A percentile compares a stretch with the other conserved stretches of the same genome.
Evolutionary conservation across 78 protist genomes (phyloP).

Genomic region (Dictyostelium capitatum): DNA sequence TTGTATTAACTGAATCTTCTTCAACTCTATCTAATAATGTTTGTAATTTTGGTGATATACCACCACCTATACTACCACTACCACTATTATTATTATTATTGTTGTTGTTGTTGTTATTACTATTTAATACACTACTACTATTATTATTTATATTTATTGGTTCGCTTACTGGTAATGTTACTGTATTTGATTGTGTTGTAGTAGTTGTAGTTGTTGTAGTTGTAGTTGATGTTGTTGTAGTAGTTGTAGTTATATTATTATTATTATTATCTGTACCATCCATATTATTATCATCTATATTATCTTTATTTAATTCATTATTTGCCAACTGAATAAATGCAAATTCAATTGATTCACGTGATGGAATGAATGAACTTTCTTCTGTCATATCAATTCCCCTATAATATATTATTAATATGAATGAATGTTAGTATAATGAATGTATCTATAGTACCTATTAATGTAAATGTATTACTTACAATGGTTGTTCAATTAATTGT

Average conservation of each 20-base stretch:
- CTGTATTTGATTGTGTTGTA: not conserved
- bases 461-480: not conserved
- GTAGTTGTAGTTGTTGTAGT: not conserved
- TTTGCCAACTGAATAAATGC: conserved; percentile 19
- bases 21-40: not conserved
- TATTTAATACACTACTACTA: not conserved
- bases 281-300: not conserved
- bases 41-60: not conserved
- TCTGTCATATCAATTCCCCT: conserved; percentile 36
- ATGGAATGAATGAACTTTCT: conserved; percentile 61
- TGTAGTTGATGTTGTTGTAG: not conserved
- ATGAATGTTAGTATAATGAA: not conserved
- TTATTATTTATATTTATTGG: conserved; percentile 7
- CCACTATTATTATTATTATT: not conserved
- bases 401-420: not conserved
- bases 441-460: not conserved
- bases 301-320: not conserved
- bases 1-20: not conserved
- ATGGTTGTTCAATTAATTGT: conserved; percentile 44
- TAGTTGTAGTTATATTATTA: not conserved
- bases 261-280: not conserved
- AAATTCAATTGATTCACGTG: conserved; percentile 23
- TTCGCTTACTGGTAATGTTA: not conserved
- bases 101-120: not conserved
- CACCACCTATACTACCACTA: not conserved